Base-by-base conservation (phyloP, 805 yeast genomes). In the Lachancea kluyveri region DNA sequence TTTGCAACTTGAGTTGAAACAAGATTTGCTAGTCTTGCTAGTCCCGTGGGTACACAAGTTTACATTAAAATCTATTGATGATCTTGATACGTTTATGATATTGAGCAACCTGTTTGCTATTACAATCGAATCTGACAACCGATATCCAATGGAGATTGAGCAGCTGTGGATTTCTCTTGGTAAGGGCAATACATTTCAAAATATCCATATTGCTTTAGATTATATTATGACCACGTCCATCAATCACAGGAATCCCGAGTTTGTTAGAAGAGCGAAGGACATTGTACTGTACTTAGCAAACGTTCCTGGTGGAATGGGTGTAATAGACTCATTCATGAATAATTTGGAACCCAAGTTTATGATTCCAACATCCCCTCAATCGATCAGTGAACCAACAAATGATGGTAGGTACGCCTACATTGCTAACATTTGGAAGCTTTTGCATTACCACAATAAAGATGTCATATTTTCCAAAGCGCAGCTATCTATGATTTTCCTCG, bases 131-230 rank as follows among this genome's bases (percentile, higher is more conserved):
- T 83, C 79, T 45, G 75, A 88, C 31, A 78, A 79, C 28, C 65
- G 67, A 9, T 75, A 85, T 43, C 84, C 85, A 26, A 81, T 80
- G 46, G 97, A 87, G 46, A 85, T 92, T 8, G 96, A 88, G 54
- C 94, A 94, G 0, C 58, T 92, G 14, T 92, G 99, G 99, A 86
- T 84, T 4, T 90, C 96, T 0, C 63, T 92, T n/a, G 95, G 94
- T 1, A 74, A 72, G 30, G 84, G 81, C 4, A 69, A 72, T n/a
- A 69, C 73, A 17, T 68, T 72, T 18, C 67, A 63, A n/a, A 87
- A 90, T 46, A 78, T 79, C 13, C 76, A 76, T 26, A 77, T 74
- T 2, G 81, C 86, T 13, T 59, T 85, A 48, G 81, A 78, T 26
- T 92, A 77, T 49, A 64, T 86, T 26, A 64, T 84, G 26, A 68